Base-by-base conservation (phyloP, 2,329 filamentous ascomycete species). In the Lachnellula suecica region DNA sequence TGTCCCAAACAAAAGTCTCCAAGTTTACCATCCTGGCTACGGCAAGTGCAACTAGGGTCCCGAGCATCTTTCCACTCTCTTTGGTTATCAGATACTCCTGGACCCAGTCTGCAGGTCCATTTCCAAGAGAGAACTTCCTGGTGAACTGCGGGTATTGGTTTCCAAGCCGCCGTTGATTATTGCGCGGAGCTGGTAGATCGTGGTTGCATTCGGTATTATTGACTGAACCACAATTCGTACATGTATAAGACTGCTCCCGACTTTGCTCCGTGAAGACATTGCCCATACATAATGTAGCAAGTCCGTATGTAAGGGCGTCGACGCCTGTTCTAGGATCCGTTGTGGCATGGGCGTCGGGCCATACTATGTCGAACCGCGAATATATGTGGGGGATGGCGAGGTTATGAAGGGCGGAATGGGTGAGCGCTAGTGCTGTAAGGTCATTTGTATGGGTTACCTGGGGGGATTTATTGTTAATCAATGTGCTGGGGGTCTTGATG, bases 11-110 rank as follows among this genome's bases (percentile, higher is more conserved):
- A 64, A 94, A 94, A 0, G 84, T 85, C 70, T 94, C 89, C 35
- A 95, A 76, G 63, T 89, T 90, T 47, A 83, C 75, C 89, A 94
- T 94, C 57, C 88, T 85, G 40, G 85, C 84, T n/a, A 94, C 78
- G 11, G 89, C 88, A 58, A 92, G 72, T 9, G 89, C 88, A 11
- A 91, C 89, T 45, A 94, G 73, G 1, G 88, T 93, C 4, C 89
- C 88, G n/a, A 94, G 77, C 88, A 94, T 91, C 72, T 93, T 94
- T 3, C 90, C 90, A 51, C 86, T 85, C 66, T 93, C 89, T 70
- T 91, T 92, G 2, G 82, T 86, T 62, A 93, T 89, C 57, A 88
- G 81, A 70, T 94, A 93, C 65, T 93, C 88, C 50, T 85, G 81
- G 5, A 92, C 88, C 87, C 87, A 92, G 59, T 89, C 82, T 6